Conservation (phyloP, 768 basidiomycete genomes). For the Flagelloscypha sp. region DNA sequence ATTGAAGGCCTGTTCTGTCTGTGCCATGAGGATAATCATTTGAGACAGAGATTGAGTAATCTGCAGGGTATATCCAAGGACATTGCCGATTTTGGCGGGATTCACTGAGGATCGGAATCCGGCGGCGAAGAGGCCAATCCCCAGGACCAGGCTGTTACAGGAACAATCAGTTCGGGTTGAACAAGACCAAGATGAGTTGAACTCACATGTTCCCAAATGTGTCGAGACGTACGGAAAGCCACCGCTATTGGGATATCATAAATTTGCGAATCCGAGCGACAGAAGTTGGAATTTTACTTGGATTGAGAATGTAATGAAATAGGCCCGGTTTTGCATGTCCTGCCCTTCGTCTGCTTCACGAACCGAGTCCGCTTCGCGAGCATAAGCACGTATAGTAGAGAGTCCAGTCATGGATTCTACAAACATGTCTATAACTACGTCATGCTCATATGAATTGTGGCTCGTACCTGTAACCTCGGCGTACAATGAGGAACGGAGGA, state of each 20-base stretch:
- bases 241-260: slow-evolving; percentile 41
- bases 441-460: too few relatives aligned
- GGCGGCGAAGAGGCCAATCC: slow-evolving; percentile 62
- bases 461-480: slow-evolving; percentile 48
- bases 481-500: slow-evolving; percentile 52
- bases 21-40: too few relatives aligned
- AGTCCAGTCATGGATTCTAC: slow-evolving; percentile 57
- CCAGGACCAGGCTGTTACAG: slow-evolving; percentile 61
- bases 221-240: slow-evolving; percentile 58
- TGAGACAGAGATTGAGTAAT: too few relatives aligned
- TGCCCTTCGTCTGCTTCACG: slow-evolving; percentile 44
- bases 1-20: slow-evolving; percentile 66
- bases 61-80: slow-evolving; percentile 45
- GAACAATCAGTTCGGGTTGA: too few relatives aligned
- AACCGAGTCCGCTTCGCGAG: slow-evolving; percentile 45
- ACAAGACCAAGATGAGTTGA: too few relatives aligned
- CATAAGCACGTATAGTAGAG: slow-evolving; percentile 53
- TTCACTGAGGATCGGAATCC: slow-evolving; percentile 47
- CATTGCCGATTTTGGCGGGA: slow-evolving; percentile 51
- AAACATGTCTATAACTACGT: neutral
- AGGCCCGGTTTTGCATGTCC: slow-evolving; percentile 54
- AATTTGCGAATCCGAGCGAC: slow-evolving; percentile 29
- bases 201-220: slow-evolving; percentile 58
- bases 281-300: too few relatives aligned
- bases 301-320: slow-evolving; percentile 55